Evolutionary conservation across 2,329 filamentous ascomycete genomes (phyloP).

Genomic region (Fusarium acutatum): DNA sequence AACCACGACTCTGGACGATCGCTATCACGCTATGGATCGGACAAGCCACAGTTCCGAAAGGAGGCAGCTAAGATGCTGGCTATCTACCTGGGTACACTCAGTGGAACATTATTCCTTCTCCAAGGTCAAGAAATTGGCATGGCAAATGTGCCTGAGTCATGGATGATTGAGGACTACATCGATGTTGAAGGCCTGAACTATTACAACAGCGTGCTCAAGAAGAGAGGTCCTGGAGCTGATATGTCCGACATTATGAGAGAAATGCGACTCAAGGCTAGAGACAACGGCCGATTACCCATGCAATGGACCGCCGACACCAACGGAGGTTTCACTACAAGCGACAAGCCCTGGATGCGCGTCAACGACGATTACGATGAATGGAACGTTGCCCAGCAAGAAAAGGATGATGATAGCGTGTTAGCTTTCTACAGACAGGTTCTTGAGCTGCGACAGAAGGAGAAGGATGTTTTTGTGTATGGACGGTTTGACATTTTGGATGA

Average conservation of each 20-base stretch:
- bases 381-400: slow-evolving; percentile 31
- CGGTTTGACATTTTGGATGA: background rate
- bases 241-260: slow-evolving; percentile 52
- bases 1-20: slow-evolving; percentile 65
- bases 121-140: slow-evolving; percentile 64
- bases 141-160: slow-evolving; percentile 54
- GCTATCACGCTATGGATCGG: slow-evolving; percentile 57
- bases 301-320: slow-evolving; percentile 62
- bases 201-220: slow-evolving; percentile 37
- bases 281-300: slow-evolving; percentile 42
- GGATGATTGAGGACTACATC: slow-evolving; percentile 54
- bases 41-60: slow-evolving; percentile 48
- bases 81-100: slow-evolving; percentile 49
- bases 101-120: slow-evolving; percentile 58
- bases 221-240: slow-evolving; percentile 33
- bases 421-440: slow-evolving; percentile 30
- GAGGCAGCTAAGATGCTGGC: slow-evolving; percentile 58
- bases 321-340: slow-evolving; percentile 50
- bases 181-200: slow-evolving; percentile 56
- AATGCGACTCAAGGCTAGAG: slow-evolving; percentile 46
- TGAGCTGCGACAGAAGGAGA: slow-evolving; percentile 14
- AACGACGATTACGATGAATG: slow-evolving; percentile 35
- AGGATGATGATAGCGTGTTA: slow-evolving; percentile 22
- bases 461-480: slow-evolving; percentile 38
- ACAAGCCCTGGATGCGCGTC: slow-evolving; percentile 43